Conservation (phyloP, 2,329 filamentous ascomycete species). For the Fusarium haematococcum region DNA sequence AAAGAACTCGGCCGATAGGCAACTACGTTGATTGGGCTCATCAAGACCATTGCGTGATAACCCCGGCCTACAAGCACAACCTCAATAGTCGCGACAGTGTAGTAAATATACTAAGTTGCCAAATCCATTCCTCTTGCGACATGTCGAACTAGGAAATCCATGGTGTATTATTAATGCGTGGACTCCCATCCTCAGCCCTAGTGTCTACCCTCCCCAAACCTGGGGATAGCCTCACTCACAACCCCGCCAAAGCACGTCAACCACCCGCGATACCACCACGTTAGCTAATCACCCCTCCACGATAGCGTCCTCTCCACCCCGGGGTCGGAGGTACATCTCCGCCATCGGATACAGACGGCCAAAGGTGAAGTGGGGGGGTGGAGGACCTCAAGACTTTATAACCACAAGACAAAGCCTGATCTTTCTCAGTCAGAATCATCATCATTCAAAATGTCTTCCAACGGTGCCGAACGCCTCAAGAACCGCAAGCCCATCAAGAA, state of each 20-base stretch:
- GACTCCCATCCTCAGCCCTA: neutral
- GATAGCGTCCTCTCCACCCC: neutral
- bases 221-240: neutral
- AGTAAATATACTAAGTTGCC: neutral
- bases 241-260: constrained; percentile 3
- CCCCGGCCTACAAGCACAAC: neutral
- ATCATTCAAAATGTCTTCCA: constrained; percentile 34
- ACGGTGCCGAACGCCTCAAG: constrained; percentile 53
- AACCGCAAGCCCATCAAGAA: constrained; percentile 59
- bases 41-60: neutral
- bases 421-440: neutral
- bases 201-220: neutral
- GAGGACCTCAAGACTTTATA: constrained; percentile 18
- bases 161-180: neutral
- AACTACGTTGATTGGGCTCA: neutral
- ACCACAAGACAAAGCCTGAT: neutral
- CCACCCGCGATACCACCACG: neutral
- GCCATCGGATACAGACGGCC: constrained; percentile 28
- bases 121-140: neutral
- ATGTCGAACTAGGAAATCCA: neutral
- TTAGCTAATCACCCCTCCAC: neutral
- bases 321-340: constrained; percentile 12
- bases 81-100: neutral
- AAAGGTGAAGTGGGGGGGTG: constrained; percentile 31
- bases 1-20: too few species aligned